Conservation (phyloP, 2,329 filamentous ascomycete genomes). For the Ophiostoma ulmi region DNA sequence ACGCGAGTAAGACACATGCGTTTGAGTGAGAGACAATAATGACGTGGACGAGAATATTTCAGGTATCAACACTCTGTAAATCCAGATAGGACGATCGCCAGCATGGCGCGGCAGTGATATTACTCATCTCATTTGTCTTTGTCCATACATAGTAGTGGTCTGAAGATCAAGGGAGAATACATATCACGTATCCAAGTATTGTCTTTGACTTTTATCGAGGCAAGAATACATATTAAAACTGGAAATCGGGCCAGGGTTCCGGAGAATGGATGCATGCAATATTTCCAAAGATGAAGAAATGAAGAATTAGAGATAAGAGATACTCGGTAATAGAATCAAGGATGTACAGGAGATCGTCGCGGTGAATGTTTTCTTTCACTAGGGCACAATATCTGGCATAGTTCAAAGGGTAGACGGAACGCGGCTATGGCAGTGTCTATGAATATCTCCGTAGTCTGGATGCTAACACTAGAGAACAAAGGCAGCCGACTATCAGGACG, state of each 20-base stretch:
- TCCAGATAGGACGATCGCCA: background rate
- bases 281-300: background rate
- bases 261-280: background rate
- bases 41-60: background rate
- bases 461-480: background rate
- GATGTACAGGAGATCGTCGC: background rate
- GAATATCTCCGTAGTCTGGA: background rate
- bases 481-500: background rate
- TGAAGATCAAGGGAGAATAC: background rate
- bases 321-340: background rate
- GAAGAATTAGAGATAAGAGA: background rate
- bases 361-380: background rate
- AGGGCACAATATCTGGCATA: background rate
- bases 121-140: conserved; percentile 8
- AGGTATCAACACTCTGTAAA: background rate
- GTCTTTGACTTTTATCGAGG: background rate
- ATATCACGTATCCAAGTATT: background rate
- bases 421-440: conserved; percentile 1
- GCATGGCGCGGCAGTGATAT: background rate
- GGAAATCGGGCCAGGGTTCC: background rate
- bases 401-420: background rate
- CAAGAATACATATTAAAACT: background rate
- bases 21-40: background rate
- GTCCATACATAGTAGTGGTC: background rate
- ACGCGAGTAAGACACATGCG: background rate